These are phyloP conservation scores for Umbelopsis sp. DNA, from an alignment of 192 early-diverging fungal genomes.

Conservation along the genomic window DNA sequence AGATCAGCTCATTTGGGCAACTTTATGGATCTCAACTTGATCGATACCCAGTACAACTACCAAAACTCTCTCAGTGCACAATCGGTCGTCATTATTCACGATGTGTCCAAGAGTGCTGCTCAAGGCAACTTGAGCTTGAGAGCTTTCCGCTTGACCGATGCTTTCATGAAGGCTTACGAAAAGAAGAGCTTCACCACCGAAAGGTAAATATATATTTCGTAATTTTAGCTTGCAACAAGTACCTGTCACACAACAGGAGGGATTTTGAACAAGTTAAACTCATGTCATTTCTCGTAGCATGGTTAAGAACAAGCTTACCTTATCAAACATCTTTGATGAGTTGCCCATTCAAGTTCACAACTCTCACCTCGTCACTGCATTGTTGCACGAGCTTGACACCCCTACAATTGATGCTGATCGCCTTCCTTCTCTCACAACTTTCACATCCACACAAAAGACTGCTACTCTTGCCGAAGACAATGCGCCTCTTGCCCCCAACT, in stretches of 20 bases:
- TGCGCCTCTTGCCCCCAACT: conserved; percentile 57
- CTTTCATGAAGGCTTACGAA: conserved; percentile 84
- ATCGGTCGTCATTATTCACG: conserved; percentile 92
- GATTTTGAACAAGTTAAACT: not conserved
- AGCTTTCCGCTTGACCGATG: conserved; percentile 85
- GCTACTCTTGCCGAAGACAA: conserved; percentile 40
- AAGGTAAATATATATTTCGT: conserved; percentile 39
- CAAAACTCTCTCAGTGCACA: conserved; percentile 82
- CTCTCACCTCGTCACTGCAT: conserved; percentile 76
- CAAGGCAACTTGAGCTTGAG: conserved; percentile 85
- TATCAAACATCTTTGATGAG: conserved; percentile 87
- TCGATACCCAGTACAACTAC: conserved; percentile 91
- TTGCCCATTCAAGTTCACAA: conserved; percentile 88
- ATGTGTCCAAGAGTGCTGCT: conserved; percentile 82
- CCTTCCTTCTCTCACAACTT: conserved; percentile 67
- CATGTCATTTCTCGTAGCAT: conserved; percentile 41
- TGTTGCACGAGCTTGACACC: conserved; percentile 74
- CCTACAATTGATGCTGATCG: conserved; percentile 49
- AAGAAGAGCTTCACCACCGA: conserved; percentile 85
- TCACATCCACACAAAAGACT: conserved; percentile 39
- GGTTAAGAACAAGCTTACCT: conserved; percentile 74
- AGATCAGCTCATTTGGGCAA: conserved; percentile 87
- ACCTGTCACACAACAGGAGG: not conserved
- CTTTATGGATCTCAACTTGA: conserved; percentile 86
- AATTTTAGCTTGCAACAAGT: not conserved